Evolutionary conservation across 495 filamentous ascomycete genomes (phyloP).

Genomic region (Darksidea phi): DNA sequence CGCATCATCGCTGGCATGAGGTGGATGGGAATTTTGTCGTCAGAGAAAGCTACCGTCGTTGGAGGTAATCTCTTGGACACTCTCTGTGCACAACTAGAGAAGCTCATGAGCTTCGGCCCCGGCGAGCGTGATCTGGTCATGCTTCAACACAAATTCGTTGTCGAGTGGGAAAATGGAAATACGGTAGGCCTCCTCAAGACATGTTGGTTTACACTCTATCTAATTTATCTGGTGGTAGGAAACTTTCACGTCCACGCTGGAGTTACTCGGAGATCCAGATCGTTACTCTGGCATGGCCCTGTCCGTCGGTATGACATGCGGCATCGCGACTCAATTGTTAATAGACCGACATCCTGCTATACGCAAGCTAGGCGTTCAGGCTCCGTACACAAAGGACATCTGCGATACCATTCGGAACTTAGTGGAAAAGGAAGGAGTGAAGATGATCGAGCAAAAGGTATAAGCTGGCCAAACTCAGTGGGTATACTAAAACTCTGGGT

Average conservation of each 20-base stretch:
- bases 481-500: too few relatives aligned
- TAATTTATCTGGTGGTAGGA: constrained; percentile 12
- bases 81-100: constrained; percentile 24
- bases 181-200: background rate
- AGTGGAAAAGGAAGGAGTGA: constrained; percentile 46
- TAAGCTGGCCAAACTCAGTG: too few relatives aligned
- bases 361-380: constrained; percentile 28
- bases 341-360: constrained; percentile 30
- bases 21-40: constrained; percentile 15
- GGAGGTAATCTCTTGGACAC: constrained; percentile 25
- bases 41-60: constrained; percentile 10
- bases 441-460: constrained; percentile 40
- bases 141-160: constrained; percentile 31
- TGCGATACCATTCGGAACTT: constrained; percentile 34
- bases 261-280: constrained; percentile 30
- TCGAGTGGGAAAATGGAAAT: constrained; percentile 19
- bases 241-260: constrained; percentile 32
- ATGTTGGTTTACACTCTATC: too few relatives aligned
- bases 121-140: constrained; percentile 33
- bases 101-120: constrained; percentile 19
- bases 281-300: constrained; percentile 32
- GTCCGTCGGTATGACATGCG: constrained; percentile 31
- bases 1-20: background rate
- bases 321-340: constrained; percentile 33
- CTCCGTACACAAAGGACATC: constrained; percentile 35